Conservation (phyloP, 108 stramenopile genomes). For the Cylindrotheca closterium region DNA sequence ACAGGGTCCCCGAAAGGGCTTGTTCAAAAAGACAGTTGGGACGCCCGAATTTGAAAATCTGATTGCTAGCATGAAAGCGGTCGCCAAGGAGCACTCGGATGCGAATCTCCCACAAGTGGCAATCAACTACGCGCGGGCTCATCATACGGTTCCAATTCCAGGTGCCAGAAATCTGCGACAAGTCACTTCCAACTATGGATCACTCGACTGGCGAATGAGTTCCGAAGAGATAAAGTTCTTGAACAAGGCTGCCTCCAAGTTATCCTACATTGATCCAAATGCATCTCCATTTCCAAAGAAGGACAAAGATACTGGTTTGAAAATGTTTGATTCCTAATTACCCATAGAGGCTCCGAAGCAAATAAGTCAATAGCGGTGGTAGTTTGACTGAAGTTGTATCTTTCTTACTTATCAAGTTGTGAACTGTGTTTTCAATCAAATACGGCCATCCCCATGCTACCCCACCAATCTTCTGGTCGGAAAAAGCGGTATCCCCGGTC, state of each 20-base stretch:
- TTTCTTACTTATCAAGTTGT: neutral
- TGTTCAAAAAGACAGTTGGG: slow-evolving; percentile 44
- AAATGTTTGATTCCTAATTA: slow-evolving; percentile 71
- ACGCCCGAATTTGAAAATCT: slow-evolving; percentile 41
- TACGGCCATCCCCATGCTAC: slow-evolving; percentile 52
- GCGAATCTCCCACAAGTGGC: slow-evolving; percentile 54
- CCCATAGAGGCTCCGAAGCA: no score
- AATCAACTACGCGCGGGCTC: slow-evolving; percentile 65
- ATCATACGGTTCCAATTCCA: slow-evolving; percentile 71
- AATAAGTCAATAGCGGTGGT: no score
- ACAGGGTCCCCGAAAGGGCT: slow-evolving; percentile 49
- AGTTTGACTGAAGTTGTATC: no score
- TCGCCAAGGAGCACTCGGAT: slow-evolving; percentile 36
- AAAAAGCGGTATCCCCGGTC: slow-evolving; percentile 69
- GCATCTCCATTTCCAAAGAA: slow-evolving; percentile 51
- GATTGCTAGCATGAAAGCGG: slow-evolving; percentile 36
- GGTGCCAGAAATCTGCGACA: slow-evolving; percentile 64
- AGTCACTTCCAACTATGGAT: slow-evolving; percentile 49
- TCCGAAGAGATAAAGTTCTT: slow-evolving; percentile 46
- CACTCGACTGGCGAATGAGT: slow-evolving; percentile 53
- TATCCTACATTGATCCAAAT: slow-evolving; percentile 45
- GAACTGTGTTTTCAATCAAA: slow-evolving; percentile 49
- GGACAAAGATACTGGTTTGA: slow-evolving; percentile 56
- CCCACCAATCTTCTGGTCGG: slow-evolving; percentile 84
- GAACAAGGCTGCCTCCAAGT: slow-evolving; percentile 46